phyloP scores from a whole-genome alignment of 345 rosid genomes.

The Euphorbia pulcherrima region DNA sequence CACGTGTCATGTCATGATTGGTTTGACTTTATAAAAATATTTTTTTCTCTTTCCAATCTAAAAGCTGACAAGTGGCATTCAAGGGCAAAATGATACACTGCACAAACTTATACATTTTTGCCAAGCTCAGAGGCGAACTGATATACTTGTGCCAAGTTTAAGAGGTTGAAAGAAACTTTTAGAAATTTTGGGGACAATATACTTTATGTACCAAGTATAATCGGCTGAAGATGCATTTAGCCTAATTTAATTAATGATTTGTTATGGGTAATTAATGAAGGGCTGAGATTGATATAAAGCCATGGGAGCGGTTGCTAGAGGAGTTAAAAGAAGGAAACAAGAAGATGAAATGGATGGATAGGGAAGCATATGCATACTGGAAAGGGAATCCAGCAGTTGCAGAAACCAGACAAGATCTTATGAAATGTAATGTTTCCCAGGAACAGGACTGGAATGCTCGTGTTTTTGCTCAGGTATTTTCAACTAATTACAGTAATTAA shows the following conservation, averaged over 20 bases:
- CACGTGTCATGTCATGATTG: too few relatives aligned
- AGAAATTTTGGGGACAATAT: too few relatives aligned
- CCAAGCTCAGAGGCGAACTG: too few relatives aligned
- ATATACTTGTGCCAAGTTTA: too few relatives aligned
- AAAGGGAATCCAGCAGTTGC: conserved; percentile 38
- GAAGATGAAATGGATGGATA: conserved; percentile 25
- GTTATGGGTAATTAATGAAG: conserved; percentile 8
- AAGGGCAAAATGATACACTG: too few relatives aligned
- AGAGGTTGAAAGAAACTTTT: too few relatives aligned
- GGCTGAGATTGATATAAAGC: conserved; percentile 36
- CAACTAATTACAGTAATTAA: too few relatives aligned
- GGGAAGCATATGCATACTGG: conserved; percentile 41
- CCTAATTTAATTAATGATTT: neutral
- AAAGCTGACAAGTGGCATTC: too few relatives aligned
- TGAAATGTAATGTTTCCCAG: conserved; percentile 26
- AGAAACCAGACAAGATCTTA: conserved; percentile 24
- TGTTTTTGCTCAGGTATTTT: conserved; percentile 18
- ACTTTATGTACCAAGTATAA: neutral
- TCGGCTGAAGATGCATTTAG: too few relatives aligned
- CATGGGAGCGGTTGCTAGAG: conserved; percentile 27
- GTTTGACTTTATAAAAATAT: too few relatives aligned
- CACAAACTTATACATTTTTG: too few relatives aligned
- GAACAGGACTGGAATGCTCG: conserved; percentile 36
- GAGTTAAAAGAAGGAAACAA: conserved; percentile 27
- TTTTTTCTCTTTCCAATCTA: too few relatives aligned